phyloP scores from a whole-genome alignment of 495 filamentous ascomycete species.

The Penicillium tannophilum region DNA sequence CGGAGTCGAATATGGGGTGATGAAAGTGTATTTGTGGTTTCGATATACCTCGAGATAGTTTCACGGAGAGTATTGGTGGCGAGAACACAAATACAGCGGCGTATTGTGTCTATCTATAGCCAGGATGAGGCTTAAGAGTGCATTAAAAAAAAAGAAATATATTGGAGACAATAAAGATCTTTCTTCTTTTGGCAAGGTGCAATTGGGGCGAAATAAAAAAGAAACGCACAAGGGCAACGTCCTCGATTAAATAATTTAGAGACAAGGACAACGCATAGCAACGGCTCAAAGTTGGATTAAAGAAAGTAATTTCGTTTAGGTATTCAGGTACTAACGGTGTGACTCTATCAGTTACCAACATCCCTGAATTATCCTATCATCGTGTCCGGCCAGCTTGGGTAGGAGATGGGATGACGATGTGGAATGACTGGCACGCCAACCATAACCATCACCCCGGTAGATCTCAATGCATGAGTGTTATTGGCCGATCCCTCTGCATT shows the following conservation, averaged over 20 bases:
- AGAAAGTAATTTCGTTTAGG: conserved; percentile 12
- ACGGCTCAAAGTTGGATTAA: conserved; percentile 17
- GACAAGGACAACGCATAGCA: conserved; percentile 20
- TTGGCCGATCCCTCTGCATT: conserved; percentile 31
- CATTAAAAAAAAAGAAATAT: background rate
- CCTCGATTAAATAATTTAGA: conserved; percentile 1
- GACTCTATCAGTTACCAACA: conserved; percentile 3
- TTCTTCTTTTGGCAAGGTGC: background rate
- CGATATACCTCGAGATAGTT: background rate
- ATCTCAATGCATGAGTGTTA: conserved; percentile 20
- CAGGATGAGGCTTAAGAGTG: conserved; percentile 3
- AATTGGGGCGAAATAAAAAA: background rate
- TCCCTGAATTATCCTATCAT: conserved; percentile 25
- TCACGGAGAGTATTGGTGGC: background rate
- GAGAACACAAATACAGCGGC: background rate
- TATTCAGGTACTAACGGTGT: conserved; percentile 9
- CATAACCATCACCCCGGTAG: conserved; percentile 18
- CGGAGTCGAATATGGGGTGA: background rate
- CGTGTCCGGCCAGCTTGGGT: conserved; percentile 15
- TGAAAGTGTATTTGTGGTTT: background rate
- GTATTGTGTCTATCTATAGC: conserved; percentile 11
- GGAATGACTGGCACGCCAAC: conserved; percentile 26
- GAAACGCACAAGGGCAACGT: conserved; percentile 1
- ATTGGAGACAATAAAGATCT: background rate
- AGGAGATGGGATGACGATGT: conserved; percentile 30